Evolutionary conservation across 2,329 filamentous ascomycete genomes (phyloP), one percentile per base, ranked within the genome.

Genomic region (Neofusicoccum ribis): DNA sequence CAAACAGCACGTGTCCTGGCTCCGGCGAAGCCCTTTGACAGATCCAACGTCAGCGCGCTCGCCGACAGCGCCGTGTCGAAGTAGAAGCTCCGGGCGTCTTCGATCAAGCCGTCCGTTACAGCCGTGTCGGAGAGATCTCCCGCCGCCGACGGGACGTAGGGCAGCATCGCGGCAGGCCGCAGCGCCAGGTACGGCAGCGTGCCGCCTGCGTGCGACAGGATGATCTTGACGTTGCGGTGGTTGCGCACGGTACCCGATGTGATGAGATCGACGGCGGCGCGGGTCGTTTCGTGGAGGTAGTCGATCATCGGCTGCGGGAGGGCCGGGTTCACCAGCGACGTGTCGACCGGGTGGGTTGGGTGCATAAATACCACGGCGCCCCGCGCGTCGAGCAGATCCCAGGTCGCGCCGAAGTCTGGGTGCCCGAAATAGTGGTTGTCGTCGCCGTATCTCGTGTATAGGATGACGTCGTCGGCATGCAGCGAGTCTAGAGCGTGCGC

Each of bases 301-400:
- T 82, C 79, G 41, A 83, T 69, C 27, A 79, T 69, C 1, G 80
- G 79, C 65, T 78, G 75, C 0, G 79, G 76, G 1, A 82, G 68
- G 5, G 60, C 56, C 0, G 69, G 34, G 67, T 76, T 80, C 2
- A 81, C 71, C 0, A 70, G 68, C 2, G 59, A 68, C 0, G 73
- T 77, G 65, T 79, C 78, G 1, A 74, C 75, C 0, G 76, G 72
- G 58, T 81, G 75, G 0, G 79, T 82, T 0, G 83, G 82, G 65
- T 84, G 82, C 1, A 84, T 69, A 61, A 84, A 81, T 1, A 84
- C 79, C 0, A 83, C 78, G 1, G 79, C 78, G 4, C 69, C 66
- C 12, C 78, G 75, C 3, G 68, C 49, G 66, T 81, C 74, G n/a
- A 85, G 76, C 60, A 79, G 79, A 0, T 71, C 73, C 83, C 82